A percentile compares a stretch with the other conserved stretches of the same genome.
These are phyloP conservation scores for Panaeolus cyanescens DNA, from an alignment of 768 basidiomycete species.

Conservation along the genomic window DNA sequence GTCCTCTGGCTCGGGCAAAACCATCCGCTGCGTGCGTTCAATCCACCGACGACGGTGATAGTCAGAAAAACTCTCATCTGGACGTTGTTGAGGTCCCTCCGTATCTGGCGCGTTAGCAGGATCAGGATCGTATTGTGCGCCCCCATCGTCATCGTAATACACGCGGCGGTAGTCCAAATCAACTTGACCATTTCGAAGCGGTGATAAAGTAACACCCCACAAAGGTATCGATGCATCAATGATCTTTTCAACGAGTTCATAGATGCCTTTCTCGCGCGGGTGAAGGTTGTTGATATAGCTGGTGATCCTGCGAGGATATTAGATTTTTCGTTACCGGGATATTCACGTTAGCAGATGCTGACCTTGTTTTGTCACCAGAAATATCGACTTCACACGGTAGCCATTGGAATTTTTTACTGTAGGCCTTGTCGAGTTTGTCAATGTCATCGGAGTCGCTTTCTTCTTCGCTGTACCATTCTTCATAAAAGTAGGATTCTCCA, in stretches of 20 bases:
- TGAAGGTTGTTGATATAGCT: slow-evolving; percentile 48
- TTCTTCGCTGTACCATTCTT: no score
- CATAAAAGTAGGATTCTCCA: no score
- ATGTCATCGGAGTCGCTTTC: no score
- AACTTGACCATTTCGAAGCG: background rate
- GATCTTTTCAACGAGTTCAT: slow-evolving; percentile 20
- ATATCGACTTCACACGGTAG: slow-evolving; percentile 31
- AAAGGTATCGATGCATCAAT: slow-evolving; percentile 30
- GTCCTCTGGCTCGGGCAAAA: slow-evolving; percentile 20
- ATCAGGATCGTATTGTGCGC: slow-evolving; percentile 20
- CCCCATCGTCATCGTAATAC: slow-evolving; percentile 7
- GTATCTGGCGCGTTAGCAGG: slow-evolving; percentile 10
- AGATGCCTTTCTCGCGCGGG: slow-evolving; percentile 28
- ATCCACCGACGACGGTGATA: slow-evolving; percentile 11
- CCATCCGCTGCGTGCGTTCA: slow-evolving; percentile 15
- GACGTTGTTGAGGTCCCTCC: slow-evolving; percentile 17
- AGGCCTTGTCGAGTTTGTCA: no score
- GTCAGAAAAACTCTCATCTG: slow-evolving; percentile 17
- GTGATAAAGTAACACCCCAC: slow-evolving; percentile 30
- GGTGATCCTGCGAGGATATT: slow-evolving; percentile 23
- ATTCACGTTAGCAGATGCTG: background rate
- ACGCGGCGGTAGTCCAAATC: slow-evolving; percentile 13
- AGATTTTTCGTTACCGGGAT: no score
- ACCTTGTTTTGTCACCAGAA: slow-evolving; percentile 21
- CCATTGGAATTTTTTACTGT: slow-evolving; percentile 29